These are phyloP conservation scores for Chenopodium berlandieri DNA, from an alignment of 148 eudicot genomes.

Conservation along the genomic window DNA sequence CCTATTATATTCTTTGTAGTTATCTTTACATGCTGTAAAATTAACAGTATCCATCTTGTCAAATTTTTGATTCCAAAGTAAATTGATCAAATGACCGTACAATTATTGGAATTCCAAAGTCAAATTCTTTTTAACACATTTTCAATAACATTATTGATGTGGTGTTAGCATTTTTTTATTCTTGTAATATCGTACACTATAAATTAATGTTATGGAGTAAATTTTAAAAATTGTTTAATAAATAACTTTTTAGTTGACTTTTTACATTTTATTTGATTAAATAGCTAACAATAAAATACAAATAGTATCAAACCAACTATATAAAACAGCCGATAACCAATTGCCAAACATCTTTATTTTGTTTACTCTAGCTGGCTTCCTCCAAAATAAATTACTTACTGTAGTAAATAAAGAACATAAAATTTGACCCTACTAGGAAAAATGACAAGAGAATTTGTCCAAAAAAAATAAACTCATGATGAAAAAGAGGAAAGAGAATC, in stretches of 20 bases:
- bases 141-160: too few species aligned
- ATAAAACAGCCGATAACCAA: too few species aligned
- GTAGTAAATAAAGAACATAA: neutral
- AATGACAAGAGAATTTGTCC: constrained; percentile 24
- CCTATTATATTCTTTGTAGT: neutral
- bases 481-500: constrained; percentile 9
- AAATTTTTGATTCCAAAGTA: neutral
- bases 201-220: too few species aligned
- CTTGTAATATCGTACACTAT: too few species aligned
- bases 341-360: too few species aligned
- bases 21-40: neutral
- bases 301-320: too few species aligned
- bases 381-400: neutral
- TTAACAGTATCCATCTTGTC: constrained; percentile 1
- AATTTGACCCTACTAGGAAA: constrained; percentile 13
- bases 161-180: too few species aligned
- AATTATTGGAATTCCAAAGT: neutral
- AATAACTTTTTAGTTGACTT: too few species aligned
- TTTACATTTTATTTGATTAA: too few species aligned
- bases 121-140: too few species aligned
- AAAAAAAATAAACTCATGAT: constrained; percentile 24
- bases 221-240: too few species aligned
- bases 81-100: neutral
- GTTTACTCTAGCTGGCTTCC: neutral
- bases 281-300: too few species aligned